Conservation (phyloP, 441 rosid genomes). For the Populus hybrid region DNA sequence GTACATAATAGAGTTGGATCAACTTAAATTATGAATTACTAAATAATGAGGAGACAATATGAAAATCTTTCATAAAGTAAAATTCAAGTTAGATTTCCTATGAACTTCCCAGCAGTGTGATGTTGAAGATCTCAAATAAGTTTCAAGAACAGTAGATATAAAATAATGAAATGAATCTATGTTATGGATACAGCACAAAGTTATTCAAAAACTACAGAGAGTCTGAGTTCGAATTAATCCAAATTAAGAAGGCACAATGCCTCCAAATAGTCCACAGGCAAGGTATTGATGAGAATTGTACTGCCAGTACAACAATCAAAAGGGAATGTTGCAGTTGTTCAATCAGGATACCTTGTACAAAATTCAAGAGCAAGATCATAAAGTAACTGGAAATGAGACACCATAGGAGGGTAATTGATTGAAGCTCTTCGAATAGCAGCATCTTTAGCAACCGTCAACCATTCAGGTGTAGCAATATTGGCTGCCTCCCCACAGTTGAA, state of each 20-base stretch:
- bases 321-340: constrained; percentile 8
- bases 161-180: background rate
- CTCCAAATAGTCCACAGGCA: constrained; percentile 1
- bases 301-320: constrained; percentile 5
- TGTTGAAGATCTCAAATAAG: background rate
- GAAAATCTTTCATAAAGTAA: background rate
- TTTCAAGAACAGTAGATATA: background rate
- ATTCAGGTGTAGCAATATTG: constrained; percentile 66
- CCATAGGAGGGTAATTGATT: constrained; percentile 95
- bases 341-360: constrained; percentile 67
- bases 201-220: background rate
- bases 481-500: constrained; percentile 33
- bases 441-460: constrained; percentile 85
- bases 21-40: background rate
- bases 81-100: background rate
- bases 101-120: background rate
- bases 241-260: constrained; percentile 4
- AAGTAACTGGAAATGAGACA: constrained; percentile 96
- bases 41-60: background rate
- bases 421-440: constrained; percentile 98
- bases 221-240: constrained; percentile 10
- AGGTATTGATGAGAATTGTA: constrained; percentile 11
- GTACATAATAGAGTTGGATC: background rate
- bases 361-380: constrained; percentile 86
- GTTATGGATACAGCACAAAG: background rate